phyloP scores from a whole-genome alignment of 352 stramenopile genomes.

The Phytophthora sojae region DNA sequence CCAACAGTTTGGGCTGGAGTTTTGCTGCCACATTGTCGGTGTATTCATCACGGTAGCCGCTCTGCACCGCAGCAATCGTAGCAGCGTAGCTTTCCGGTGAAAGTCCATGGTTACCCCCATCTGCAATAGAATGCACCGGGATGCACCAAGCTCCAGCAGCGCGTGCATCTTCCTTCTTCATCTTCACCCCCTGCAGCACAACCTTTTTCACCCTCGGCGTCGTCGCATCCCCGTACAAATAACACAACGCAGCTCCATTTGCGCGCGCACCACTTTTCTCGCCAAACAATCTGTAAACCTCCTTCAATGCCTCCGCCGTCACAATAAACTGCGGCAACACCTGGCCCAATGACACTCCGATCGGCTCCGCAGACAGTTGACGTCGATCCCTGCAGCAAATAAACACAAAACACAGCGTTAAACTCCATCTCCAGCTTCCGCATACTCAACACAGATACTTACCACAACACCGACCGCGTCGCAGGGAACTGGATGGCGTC shows the following conservation, averaged over 20 bases:
- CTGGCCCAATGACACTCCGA: conserved; percentile 47
- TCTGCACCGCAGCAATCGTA: conserved; percentile 40
- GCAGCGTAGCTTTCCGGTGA: conserved; percentile 43
- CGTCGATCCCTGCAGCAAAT: conserved; percentile 62
- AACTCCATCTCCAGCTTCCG: background rate
- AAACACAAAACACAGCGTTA: conserved; percentile 5
- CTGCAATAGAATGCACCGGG: conserved; percentile 36
- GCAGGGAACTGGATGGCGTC: conserved; percentile 72
- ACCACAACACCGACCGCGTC: conserved; percentile 77
- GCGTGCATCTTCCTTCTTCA: conserved; percentile 34
- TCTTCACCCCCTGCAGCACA: conserved; percentile 34
- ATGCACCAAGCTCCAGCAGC: conserved; percentile 44
- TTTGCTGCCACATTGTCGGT: conserved; percentile 42
- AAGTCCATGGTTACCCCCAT: conserved; percentile 10
- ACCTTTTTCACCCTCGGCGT: conserved; percentile 29
- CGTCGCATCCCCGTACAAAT: conserved; percentile 42
- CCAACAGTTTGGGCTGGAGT: conserved; percentile 48
- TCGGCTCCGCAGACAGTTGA: conserved; percentile 48
- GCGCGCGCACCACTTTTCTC: conserved; percentile 11
- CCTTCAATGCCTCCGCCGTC: conserved; percentile 52
- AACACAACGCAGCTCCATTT: conserved; percentile 46
- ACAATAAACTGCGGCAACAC: conserved; percentile 62
- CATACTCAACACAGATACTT: conserved; percentile 6
- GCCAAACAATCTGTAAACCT: conserved; percentile 48
- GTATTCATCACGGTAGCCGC: conserved; percentile 47